Evolutionary conservation across 768 basidiomycete genomes (phyloP), one percentile per base, ranked within the genome.

Genomic region (Boletus fagicola): DNA sequence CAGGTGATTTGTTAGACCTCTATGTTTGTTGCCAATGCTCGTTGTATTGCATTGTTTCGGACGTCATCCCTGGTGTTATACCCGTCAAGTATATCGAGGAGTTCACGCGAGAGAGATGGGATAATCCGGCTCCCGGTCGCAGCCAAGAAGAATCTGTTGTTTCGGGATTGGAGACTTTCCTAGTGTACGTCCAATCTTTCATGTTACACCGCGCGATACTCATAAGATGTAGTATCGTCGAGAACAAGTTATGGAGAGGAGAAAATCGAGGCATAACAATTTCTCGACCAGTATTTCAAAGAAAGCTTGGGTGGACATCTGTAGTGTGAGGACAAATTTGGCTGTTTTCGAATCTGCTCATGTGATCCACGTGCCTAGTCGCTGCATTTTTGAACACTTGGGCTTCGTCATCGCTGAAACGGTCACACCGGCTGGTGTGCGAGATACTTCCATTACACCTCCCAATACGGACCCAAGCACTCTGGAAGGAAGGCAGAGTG

Each of bases 21-120:
- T 93, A 88, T 65, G 76, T 92, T 45, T 94, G 92, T 69, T 93
- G 92, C 65, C 91, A 92, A 66, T 94, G 92, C 70, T 85, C 85
- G 24, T 72, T 87, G 60, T 89, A 87, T 66, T 84, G 86, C 62
- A 77, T 90, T 39, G 85, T 82, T 1, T 90, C 87, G 24, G 78
- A 80, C 16, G 75, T 86, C 51, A 85, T 92, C 47, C 83, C 90
- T 38, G 91, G 88, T 5, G 84, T 93, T 43, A 77, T 94, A 57
- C 83, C 87, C 9, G 72, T 76, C 48, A 81, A 81, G 60, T 74
- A 80, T 54, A 72, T 89, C 62, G 84, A 90, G 33, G 84, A 84
- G 57, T 82, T 90, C 52, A 70, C 78, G 9, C 77, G 78, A 40
- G 87, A 90, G 51, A 91, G 83, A 70, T 72, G 68, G 56, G 72